These are phyloP conservation scores for Penstemon eatonii DNA, from an alignment of 257 asterid genomes.

Conservation along the genomic window DNA sequence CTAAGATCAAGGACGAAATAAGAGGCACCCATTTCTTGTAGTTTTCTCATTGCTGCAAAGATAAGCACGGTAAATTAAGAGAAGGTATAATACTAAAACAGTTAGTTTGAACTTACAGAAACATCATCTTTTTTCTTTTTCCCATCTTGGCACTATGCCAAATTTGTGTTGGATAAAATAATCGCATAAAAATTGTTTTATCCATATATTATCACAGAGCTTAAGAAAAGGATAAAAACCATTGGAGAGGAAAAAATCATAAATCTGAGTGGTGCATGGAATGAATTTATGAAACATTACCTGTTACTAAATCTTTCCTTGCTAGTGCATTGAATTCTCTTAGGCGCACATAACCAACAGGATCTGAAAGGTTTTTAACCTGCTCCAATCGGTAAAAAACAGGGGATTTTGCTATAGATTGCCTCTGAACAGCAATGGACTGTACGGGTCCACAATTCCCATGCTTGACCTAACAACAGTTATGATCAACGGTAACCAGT, in stretches of 20 bases:
- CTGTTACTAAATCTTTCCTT: conserved; percentile 85
- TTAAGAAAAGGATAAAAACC: neutral
- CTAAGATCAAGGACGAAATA: conserved; percentile 93
- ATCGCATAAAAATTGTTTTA: neutral
- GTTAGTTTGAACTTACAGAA: neutral
- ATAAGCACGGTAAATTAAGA: conserved; percentile 12
- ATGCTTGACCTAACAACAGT: conserved; percentile 74
- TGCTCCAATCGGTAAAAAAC: conserved; percentile 88
- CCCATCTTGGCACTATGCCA: conserved; percentile 6
- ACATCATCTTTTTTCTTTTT: neutral
- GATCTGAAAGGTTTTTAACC: conserved; percentile 50
- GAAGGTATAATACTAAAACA: conserved; percentile 14
- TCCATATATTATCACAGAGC: neutral
- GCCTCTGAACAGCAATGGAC: conserved; percentile 75
- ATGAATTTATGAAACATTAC: conserved; percentile 39
- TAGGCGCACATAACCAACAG: conserved; percentile 92
- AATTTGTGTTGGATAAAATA: conserved; percentile 23
- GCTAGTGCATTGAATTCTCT: conserved; percentile 99
- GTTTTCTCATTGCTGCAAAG: conserved; percentile 80
- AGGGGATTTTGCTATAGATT: conserved; percentile 87
- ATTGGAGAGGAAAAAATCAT: conserved; percentile 3
- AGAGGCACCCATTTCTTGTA: conserved; percentile 86
- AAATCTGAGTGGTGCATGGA: conserved; percentile 8
- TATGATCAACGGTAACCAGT: conserved; percentile 27
- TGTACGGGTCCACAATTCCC: conserved; percentile 91